phyloP scores from a whole-genome alignment of 331 rosid genomes.

The Malus hybrid region DNA sequence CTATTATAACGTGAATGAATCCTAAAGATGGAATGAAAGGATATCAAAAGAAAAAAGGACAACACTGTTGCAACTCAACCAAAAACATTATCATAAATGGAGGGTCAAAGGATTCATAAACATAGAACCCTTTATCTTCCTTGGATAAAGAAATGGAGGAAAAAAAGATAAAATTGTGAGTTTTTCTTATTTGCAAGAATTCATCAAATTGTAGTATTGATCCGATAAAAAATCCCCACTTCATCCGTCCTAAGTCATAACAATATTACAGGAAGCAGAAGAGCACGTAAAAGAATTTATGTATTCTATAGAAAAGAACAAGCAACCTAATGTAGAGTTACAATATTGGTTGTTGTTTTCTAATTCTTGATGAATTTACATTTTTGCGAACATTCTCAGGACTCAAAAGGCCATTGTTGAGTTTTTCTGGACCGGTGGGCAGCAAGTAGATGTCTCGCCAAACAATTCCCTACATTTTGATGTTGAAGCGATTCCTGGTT shows the following conservation, averaged over 20 bases:
- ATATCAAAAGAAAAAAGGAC: not conserved
- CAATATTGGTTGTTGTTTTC: not conserved
- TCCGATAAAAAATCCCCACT: not conserved
- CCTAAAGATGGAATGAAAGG: not conserved
- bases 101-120: not conserved
- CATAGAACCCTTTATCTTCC: not conserved
- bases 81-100: not conserved
- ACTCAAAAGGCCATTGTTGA: conserved; percentile 69
- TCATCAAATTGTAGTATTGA: not conserved
- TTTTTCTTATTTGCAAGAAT: not conserved
- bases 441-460: conserved; percentile 30
- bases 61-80: not conserved
- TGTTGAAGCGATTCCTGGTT: conserved; percentile 27
- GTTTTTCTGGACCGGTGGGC: conserved; percentile 81
- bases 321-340: not conserved
- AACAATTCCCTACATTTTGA: conserved; percentile 25
- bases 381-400: conserved; percentile 38
- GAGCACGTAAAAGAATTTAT: not conserved
- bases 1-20: not conserved
- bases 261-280: not conserved
- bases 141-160: not conserved
- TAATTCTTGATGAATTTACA: not conserved
- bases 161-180: not conserved
- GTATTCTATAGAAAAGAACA: not conserved
- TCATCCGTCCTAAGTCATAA: not conserved